A percentile compares a stretch with the other conserved stretches of the same genome.
Evolutionary conservation across 345 rosid genomes (phyloP).

Genomic region (Salix arbutifolia): DNA sequence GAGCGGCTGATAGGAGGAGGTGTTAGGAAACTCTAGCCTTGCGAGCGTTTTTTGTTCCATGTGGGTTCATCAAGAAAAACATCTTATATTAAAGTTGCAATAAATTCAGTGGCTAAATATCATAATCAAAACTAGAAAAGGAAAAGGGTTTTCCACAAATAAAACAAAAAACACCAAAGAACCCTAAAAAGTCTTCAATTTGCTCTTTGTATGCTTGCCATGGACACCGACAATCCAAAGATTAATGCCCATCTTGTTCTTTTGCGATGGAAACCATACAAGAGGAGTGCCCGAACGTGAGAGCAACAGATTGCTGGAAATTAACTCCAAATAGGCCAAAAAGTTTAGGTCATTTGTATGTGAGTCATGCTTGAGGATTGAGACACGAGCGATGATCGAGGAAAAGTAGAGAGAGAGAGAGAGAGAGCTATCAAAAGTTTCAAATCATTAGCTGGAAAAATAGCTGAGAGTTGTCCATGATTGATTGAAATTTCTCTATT

Average conservation of each 20-base stretch:
- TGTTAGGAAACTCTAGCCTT: too few species aligned
- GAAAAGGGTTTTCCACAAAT: not conserved
- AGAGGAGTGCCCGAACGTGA: not conserved
- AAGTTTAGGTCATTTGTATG: not conserved
- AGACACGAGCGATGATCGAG: not conserved
- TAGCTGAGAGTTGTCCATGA: not conserved
- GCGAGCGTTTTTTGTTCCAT: too few species aligned
- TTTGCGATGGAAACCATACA: not conserved
- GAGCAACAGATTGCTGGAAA: not conserved
- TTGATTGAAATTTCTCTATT: not conserved
- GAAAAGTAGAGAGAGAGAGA: not conserved
- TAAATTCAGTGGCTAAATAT: not conserved
- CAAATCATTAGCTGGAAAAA: not conserved
- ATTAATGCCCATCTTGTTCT: not conserved
- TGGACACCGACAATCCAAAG: not conserved
- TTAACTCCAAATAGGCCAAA: not conserved
- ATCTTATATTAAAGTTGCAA: too few species aligned
- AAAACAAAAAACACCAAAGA: too few species aligned
- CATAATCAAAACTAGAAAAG: not conserved
- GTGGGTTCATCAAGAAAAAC: too few species aligned
- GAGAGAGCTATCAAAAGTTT: not conserved
- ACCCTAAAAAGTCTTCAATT: too few species aligned
- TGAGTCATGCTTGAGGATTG: not conserved
- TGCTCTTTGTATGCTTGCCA: not conserved
- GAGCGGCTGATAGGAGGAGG: too few species aligned